Percentiles rank a stretch among this genome's conserved stretches.
Evolutionary conservation across 129 eudicot genomes (phyloP).

Genomic region (Lactuca saligna): DNA sequence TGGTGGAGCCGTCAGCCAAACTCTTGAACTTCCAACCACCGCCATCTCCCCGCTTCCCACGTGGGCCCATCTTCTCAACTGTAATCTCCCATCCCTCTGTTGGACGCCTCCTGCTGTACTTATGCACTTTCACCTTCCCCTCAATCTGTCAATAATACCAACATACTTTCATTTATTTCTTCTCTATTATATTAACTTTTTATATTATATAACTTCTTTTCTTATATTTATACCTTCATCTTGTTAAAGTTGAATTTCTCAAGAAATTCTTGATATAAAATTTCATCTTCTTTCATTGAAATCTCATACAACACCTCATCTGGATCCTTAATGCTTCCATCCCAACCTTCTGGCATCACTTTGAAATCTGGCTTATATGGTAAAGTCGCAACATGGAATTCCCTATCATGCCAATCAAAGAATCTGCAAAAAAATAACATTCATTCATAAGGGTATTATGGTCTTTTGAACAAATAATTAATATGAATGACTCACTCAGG

Average conservation of each 20-base stretch:
- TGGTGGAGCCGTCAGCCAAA: conserved; percentile 72
- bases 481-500: conserved; percentile 63
- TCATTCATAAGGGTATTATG: background rate
- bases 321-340: conserved; percentile 86
- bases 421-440: conserved; percentile 49
- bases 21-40: conserved; percentile 94
- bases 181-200: no score
- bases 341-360: conserved; percentile 99
- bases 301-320: conserved; percentile 95
- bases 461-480: background rate
- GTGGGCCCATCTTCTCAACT: conserved; percentile 73
- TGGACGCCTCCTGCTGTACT: conserved; percentile 87
- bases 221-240: conserved; percentile 53
- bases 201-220: no score
- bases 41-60: conserved; percentile 82
- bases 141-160: conserved; percentile 42
- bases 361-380: conserved; percentile 90
- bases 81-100: conserved; percentile 81
- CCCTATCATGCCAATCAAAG: conserved; percentile 78
- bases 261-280: conserved; percentile 76
- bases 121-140: conserved; percentile 72
- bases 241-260: conserved; percentile 84
- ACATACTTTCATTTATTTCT: no score
- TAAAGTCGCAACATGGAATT: conserved; percentile 84
- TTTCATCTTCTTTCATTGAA: conserved; percentile 93